phyloP scores from a whole-genome alignment of 2,329 filamentous ascomycete species.

The Botryotinia narcissicola region DNA sequence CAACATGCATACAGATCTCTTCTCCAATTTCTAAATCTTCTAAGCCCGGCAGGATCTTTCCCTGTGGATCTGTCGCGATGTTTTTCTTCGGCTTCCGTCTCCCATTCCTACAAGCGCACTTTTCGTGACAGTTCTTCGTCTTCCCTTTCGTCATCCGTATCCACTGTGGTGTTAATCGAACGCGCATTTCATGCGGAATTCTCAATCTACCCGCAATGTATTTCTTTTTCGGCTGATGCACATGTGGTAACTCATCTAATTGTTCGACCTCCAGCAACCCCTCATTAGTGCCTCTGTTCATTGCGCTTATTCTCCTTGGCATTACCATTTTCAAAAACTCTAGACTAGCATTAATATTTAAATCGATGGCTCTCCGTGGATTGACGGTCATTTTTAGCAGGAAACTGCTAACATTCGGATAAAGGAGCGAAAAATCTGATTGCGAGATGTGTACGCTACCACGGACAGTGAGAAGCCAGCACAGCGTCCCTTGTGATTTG shows the following conservation, averaged over 20 bases:
- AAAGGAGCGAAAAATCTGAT: conserved; percentile 64
- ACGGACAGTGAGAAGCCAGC: conserved; percentile 52
- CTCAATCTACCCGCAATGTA: conserved; percentile 57
- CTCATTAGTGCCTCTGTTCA: conserved; percentile 54
- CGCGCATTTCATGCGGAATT: conserved; percentile 47
- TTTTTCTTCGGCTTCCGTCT: conserved; percentile 35
- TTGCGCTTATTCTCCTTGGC: conserved; percentile 46
- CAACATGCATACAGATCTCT: conserved; percentile 55
- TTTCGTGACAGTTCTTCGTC: not conserved
- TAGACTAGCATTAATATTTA: conserved; percentile 61
- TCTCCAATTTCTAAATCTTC: conserved; percentile 38
- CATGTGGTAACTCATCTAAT: conserved; percentile 47
- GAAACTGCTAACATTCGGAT: conserved; percentile 55
- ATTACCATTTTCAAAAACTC: conserved; percentile 59
- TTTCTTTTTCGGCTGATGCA: conserved; percentile 55
- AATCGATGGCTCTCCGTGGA: conserved; percentile 58
- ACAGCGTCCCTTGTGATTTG: conserved; percentile 45
- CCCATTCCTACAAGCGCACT: not conserved
- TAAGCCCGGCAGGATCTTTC: conserved; percentile 41
- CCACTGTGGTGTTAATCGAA: conserved; percentile 22
- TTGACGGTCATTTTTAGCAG: conserved; percentile 64
- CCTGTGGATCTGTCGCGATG: conserved; percentile 41
- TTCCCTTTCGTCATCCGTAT: conserved; percentile 33
- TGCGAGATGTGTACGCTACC: conserved; percentile 66
- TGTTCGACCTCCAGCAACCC: conserved; percentile 45